A percentile compares a stretch with the other conserved stretches of the same genome.
Evolutionary conservation across 306 rosid genomes (phyloP).

Genomic region (Heteromeles arbutifolia): DNA sequence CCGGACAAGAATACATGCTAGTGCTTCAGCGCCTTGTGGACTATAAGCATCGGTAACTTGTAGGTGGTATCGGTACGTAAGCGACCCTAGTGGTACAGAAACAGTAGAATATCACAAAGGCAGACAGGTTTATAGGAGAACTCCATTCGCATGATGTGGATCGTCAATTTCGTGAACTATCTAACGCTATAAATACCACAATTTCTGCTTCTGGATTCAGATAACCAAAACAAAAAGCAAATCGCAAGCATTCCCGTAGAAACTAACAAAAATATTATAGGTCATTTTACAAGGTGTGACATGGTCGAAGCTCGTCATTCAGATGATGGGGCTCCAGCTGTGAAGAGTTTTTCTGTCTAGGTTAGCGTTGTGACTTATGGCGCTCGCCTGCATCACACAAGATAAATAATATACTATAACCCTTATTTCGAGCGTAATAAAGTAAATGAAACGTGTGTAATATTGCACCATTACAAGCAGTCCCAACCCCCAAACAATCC

Average conservation of each 20-base stretch:
- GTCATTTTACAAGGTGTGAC: background rate
- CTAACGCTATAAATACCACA: background rate
- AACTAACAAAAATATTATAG: background rate
- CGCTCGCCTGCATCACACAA: background rate
- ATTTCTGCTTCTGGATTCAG: background rate
- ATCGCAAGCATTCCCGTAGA: background rate
- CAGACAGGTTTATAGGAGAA: background rate
- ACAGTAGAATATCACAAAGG: background rate
- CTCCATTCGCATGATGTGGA: background rate
- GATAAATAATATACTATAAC: background rate
- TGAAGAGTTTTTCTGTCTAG: background rate
- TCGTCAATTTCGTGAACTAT: background rate
- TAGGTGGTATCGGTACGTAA: background rate
- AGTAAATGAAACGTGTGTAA: background rate
- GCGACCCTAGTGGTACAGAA: background rate
- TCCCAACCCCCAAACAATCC: background rate
- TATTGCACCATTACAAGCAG: background rate
- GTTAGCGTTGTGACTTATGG: background rate
- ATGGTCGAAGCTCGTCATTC: background rate
- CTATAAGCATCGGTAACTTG: too few species aligned
- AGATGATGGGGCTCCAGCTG: background rate
- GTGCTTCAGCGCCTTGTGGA: too few species aligned
- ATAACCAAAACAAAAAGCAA: background rate
- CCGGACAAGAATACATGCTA: too few species aligned
- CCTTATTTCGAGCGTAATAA: background rate